Evolutionary conservation across 768 basidiomycete species (phyloP).

Genomic region (Piloderma croceum): DNA sequence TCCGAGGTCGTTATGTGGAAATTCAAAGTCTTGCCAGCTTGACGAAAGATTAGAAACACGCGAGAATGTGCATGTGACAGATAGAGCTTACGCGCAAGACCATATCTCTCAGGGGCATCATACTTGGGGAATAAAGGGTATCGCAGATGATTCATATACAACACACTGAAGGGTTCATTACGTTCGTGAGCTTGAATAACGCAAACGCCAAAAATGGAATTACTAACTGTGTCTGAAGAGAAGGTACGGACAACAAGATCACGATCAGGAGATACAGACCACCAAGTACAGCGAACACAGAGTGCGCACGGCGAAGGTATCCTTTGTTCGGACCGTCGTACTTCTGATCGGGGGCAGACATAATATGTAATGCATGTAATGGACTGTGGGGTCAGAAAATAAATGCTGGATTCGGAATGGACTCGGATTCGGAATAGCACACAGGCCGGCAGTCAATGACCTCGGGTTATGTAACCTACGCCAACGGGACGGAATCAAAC

Average conservation of each 20-base stretch:
- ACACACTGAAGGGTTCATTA: conserved; percentile 35
- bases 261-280: conserved; percentile 50
- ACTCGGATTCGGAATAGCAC: too few relatives aligned
- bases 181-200: too few relatives aligned
- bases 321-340: conserved; percentile 10
- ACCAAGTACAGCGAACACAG: conserved; percentile 37
- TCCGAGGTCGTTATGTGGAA: conserved; percentile 68
- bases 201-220: conserved; percentile 5
- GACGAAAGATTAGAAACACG: neutral
- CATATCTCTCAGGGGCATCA: conserved; percentile 68
- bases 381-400: too few relatives aligned
- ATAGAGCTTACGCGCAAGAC: conserved; percentile 62
- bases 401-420: too few relatives aligned
- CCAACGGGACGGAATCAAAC: too few relatives aligned
- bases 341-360: too few relatives aligned
- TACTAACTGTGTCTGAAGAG: conserved; percentile 65
- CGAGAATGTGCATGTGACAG: neutral
- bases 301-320: conserved; percentile 24
- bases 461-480: too few relatives aligned
- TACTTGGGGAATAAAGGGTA: conserved; percentile 61
- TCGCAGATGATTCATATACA: conserved; percentile 65
- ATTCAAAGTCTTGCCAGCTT: conserved; percentile 77
- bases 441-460: too few relatives aligned
- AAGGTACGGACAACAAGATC: conserved; percentile 52
- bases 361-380: too few relatives aligned